Base-by-base conservation (phyloP, 73 alveolate species). In the Blepharisma japonicum region DNA sequence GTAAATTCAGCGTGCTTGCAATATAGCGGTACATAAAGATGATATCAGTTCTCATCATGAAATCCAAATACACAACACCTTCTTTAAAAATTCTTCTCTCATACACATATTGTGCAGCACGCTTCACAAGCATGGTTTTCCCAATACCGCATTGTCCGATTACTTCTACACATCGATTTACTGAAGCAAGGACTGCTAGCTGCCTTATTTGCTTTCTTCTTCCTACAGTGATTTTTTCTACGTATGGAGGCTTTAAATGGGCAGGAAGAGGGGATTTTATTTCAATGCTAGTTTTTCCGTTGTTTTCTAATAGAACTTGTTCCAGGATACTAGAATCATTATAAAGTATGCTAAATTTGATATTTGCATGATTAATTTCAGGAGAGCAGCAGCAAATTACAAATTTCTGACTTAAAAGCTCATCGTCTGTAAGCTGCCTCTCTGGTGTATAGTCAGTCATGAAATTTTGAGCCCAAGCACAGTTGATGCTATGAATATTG, bases 361-460 rank as follows among this genome's bases (percentile, higher is more conserved):
- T 8, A n/a, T 25, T 25, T 61, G 38, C 91, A 85, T 87, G 95
- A 9, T 88, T 83, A 20, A 79, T 71, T 7, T 88, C 86, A 55
- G 89, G 86, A 4, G 83, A 55, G 54, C 97, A 91, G 80, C 97
- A 91, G 78, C 97, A 91, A 6, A 87, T 77, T 14, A 39, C 42
- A 39, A 48, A 18, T 55, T 80, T 78, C 71, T 45, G 66, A n/a
- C 45, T 83, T 74, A 32, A 32, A 32, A 32, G 42, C 42, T 32
- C 42, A 32, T 32, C 42, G 42, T 32, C 42, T 32, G 42, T 32
- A 32, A 32, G 42, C 42, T 32, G 42, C 42, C 42, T 79, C 53
- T 47, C 55, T 2, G 79, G 66, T n/a, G 54, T 81, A 6, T 50
- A 66, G n/a, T 68, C 78, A 55, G 42, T 5, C 6, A 47, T 49